Conservation (phyloP, 257 asterid genomes). For the Solanum infundibuliforme region DNA sequence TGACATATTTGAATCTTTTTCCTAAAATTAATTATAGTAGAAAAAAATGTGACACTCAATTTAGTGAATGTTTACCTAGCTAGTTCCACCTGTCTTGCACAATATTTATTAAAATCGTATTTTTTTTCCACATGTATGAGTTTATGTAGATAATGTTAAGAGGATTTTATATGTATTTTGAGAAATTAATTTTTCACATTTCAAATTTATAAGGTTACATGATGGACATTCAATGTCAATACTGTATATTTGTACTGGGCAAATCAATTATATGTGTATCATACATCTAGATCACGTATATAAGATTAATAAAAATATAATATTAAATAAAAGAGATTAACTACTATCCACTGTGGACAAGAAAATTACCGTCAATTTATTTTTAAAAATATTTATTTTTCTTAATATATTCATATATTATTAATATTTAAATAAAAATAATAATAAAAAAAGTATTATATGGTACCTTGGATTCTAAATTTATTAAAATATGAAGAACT, state of each 20-base stretch:
- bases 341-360: no score
- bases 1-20: no score
- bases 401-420: no score
- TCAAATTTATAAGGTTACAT: not conserved
- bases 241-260: not conserved
- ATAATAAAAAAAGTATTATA: no score
- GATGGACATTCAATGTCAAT: not conserved
- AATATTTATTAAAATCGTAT: not conserved
- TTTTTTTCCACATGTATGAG: not conserved
- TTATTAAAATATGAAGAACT: no score
- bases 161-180: not conserved
- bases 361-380: no score
- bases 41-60: not conserved
- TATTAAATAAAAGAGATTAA: no score
- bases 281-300: no score
- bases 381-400: no score
- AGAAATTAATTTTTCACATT: not conserved
- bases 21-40: not conserved
- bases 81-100: not conserved
- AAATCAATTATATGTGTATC: not conserved
- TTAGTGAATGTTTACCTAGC: not conserved
- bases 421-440: no score
- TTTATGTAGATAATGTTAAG: not conserved
- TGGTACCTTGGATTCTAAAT: no score
- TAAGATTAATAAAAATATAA: not conserved